A percentile compares a stretch with the other conserved stretches of the same genome.
Evolutionary conservation across 2,329 filamentous ascomycete species (phyloP).

Genomic region (Daldinia sp.): DNA sequence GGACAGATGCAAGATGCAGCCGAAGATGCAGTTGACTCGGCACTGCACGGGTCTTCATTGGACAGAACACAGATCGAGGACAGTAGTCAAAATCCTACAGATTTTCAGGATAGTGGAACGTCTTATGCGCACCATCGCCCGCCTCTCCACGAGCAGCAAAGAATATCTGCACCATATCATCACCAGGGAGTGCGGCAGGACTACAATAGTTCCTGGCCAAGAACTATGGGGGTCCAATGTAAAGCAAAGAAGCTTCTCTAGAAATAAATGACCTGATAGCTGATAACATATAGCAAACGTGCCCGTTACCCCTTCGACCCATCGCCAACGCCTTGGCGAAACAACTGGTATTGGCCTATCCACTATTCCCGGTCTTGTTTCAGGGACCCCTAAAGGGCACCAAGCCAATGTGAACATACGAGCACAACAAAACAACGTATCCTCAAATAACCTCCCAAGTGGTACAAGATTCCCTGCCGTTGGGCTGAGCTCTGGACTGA

Average conservation of each 20-base stretch:
- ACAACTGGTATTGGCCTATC: slow-evolving; percentile 47
- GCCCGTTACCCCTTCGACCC: slow-evolving; percentile 52
- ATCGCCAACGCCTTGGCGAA: slow-evolving; percentile 51
- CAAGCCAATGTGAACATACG: slow-evolving; percentile 40
- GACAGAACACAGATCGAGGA: slow-evolving; percentile 30
- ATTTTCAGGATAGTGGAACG: slow-evolving; percentile 27
- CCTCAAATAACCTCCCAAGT: slow-evolving; percentile 39
- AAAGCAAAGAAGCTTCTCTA: slow-evolving; percentile 3
- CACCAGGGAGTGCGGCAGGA: slow-evolving; percentile 18
- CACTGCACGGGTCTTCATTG: slow-evolving; percentile 51
- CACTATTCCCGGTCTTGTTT: slow-evolving; percentile 50
- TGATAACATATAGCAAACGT: slow-evolving; percentile 45
- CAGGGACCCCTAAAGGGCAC: slow-evolving; percentile 47
- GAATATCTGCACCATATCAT: slow-evolving; percentile 23
- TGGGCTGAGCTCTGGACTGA: slow-evolving; percentile 51
- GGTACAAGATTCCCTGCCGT: slow-evolving; percentile 41
- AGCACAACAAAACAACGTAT: slow-evolving; percentile 28
- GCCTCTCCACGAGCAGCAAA: slow-evolving; percentile 31
- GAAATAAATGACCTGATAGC: neutral
- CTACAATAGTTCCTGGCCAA: slow-evolving; percentile 32
- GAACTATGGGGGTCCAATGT: slow-evolving; percentile 42
- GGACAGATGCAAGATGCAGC: slow-evolving; percentile 68
- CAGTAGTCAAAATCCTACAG: slow-evolving; percentile 25
- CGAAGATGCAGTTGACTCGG: slow-evolving; percentile 61
- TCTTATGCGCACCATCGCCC: slow-evolving; percentile 33